Percentiles rank a stretch among this genome's conserved stretches.
Conservation (phyloP, 306 rosid species). For the Hippophae tibetana region DNA sequence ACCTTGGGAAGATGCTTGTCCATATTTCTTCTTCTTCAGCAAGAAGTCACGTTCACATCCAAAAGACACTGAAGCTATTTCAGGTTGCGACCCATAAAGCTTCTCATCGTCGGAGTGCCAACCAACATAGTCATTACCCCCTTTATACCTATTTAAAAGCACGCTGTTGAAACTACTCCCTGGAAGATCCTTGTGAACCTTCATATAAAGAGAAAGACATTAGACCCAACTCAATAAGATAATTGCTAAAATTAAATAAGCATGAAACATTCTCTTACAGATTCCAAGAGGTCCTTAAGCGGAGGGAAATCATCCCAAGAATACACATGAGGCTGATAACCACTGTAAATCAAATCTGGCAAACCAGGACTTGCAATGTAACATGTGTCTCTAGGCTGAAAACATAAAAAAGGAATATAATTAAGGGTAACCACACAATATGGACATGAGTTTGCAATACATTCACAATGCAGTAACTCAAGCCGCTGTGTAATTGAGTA, state of each 20-base stretch:
- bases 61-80: slow-evolving; percentile 73
- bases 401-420: slow-evolving; percentile 1
- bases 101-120: slow-evolving; percentile 98
- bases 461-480: background rate
- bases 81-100: slow-evolving; percentile 71
- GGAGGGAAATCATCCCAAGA: slow-evolving; percentile 83
- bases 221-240: slow-evolving; percentile 1
- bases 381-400: slow-evolving; percentile 89
- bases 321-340: slow-evolving; percentile 67
- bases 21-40: slow-evolving; percentile 62
- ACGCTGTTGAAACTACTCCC: slow-evolving; percentile 88
- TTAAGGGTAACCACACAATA: background rate
- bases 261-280: slow-evolving; percentile 34
- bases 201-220: slow-evolving; percentile 15
- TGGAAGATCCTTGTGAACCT: slow-evolving; percentile 87
- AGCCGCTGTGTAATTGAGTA: too few species aligned
- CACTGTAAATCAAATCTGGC: slow-evolving; percentile 67
- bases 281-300: slow-evolving; percentile 62
- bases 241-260: background rate
- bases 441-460: background rate
- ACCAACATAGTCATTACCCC: slow-evolving; percentile 76
- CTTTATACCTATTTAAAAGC: slow-evolving; percentile 72
- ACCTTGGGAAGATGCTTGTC: slow-evolving; percentile 39
- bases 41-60: slow-evolving; percentile 89
- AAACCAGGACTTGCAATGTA: slow-evolving; percentile 82